These are phyloP conservation scores for Capronia epimyces DNA, from an alignment of 2,329 filamentous ascomycete genomes.

Conservation along the genomic window DNA sequence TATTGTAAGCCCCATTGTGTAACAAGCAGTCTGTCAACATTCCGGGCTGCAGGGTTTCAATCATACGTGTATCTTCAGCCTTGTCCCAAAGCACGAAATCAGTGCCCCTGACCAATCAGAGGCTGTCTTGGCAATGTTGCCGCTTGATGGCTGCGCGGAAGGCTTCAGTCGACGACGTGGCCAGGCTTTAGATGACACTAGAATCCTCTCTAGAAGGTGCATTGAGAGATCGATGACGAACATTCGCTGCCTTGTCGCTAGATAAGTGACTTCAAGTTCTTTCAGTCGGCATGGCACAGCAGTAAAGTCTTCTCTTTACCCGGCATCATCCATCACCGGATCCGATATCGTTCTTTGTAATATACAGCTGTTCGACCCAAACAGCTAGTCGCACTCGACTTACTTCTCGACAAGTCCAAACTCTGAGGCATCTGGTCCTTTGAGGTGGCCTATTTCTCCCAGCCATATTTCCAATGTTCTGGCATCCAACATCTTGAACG, in stretches of 20 bases:
- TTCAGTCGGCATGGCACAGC: background rate
- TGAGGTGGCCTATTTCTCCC: background rate
- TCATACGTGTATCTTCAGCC: too few species aligned
- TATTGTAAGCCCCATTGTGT: too few species aligned
- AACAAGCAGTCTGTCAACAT: too few species aligned
- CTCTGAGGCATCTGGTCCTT: background rate
- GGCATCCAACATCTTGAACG: background rate
- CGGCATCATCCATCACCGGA: too few species aligned
- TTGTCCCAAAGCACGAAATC: constrained; percentile 1
- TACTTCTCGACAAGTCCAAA: too few species aligned
- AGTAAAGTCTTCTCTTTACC: background rate
- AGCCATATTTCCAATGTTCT: background rate
- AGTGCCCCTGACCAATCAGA: constrained; percentile 3
- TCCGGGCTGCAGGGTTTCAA: too few species aligned
- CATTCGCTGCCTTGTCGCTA: constrained; percentile 11
- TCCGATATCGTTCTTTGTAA: too few species aligned
- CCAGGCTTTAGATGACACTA: constrained; percentile 9
- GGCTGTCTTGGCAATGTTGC: constrained; percentile 11
- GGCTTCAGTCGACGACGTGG: constrained; percentile 21
- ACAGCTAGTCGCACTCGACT: too few species aligned
- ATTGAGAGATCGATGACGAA: constrained; percentile 13
- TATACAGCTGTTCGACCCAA: too few species aligned
- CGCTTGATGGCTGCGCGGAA: constrained; percentile 6
- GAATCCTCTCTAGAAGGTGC: constrained; percentile 1
- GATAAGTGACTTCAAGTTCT: background rate